Evolutionary conservation across 2,329 filamentous ascomycete species (phyloP), one percentile per base, ranked within the genome.

Genomic region (Stemphylium lycopersici): DNA sequence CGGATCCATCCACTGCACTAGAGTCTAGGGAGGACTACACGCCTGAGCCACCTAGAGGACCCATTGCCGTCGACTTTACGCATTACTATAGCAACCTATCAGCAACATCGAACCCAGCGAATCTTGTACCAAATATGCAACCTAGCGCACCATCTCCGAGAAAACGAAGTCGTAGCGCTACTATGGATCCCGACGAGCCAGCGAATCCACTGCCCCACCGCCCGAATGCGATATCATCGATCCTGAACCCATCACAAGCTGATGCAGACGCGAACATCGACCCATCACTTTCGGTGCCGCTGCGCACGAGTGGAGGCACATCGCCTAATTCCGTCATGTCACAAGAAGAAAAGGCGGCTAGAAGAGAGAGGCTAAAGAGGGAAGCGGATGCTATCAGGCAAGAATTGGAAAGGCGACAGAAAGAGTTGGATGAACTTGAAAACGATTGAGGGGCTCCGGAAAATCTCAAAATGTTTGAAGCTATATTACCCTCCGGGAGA

Each of bases 1-100:
- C 73, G 6, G 73, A 74, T 39, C 67, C 72, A 6, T 52, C 62
- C 1, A 67, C 59, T 16, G 61, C 65, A 24, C 62, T 72, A 38
- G 70, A 70, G 29, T 67, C 67, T 12, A 60, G 63, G 42, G 70
- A 74, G 48, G 50, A 63, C 8, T 66, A 63, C 39, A 64, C 70
- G 2, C 62, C 65, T 5, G 65, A 68, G 18, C 61, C 67, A 8
- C 40, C 40, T 11, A 63, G 70, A 49, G 72, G 66, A 2, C 72
- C 73, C 12, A 55, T 72, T 2, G 69, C 73, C 5, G 66, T 76
- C 36, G 73, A 76, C 57, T 76, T 76, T 41, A 76, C 73, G 3
- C 68, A 70, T 37, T 76, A 73, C 55, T 62, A 68, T 37, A 51
- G 55, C 20, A 65, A 49, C 24, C 39, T 54, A 20, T 52, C 62